These are phyloP conservation scores for Lentinus tigrinus DNA, from an alignment of 768 basidiomycete genomes.

Conservation along the genomic window DNA sequence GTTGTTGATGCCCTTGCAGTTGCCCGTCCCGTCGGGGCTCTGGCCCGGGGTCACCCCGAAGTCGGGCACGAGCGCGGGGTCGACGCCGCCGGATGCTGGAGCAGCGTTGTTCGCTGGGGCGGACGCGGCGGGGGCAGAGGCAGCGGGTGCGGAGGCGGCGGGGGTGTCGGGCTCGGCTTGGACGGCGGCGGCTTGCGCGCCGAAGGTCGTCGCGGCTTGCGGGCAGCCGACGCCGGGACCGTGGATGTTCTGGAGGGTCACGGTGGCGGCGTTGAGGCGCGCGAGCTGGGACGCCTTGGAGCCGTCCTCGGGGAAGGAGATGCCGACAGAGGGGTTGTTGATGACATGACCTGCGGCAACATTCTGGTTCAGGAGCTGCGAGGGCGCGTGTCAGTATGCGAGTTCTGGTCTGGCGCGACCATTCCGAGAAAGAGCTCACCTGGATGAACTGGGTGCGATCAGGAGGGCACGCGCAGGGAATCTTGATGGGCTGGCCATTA, in stretches of 20 bases:
- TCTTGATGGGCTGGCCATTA: slow-evolving; percentile 24
- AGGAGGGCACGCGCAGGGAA: slow-evolving; percentile 40
- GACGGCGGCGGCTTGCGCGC: slow-evolving; percentile 29
- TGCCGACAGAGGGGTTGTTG: slow-evolving; percentile 38
- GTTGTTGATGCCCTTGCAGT: slow-evolving; percentile 37
- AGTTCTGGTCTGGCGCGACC: background rate
- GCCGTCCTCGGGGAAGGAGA: slow-evolving; percentile 44
- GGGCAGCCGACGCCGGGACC: slow-evolving; percentile 69
- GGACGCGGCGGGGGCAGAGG: slow-evolving; percentile 12
- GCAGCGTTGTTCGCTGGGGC: slow-evolving; percentile 16
- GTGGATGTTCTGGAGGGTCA: slow-evolving; percentile 69
- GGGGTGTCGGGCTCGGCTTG: background rate
- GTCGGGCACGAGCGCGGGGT: slow-evolving; percentile 24
- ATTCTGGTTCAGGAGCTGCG: slow-evolving; percentile 37
- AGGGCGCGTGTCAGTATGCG: background rate
- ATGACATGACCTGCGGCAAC: slow-evolving; percentile 40
- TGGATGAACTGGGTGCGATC: slow-evolving; percentile 22
- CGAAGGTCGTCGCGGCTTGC: slow-evolving; percentile 58
- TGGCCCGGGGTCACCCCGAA: slow-evolving; percentile 20
- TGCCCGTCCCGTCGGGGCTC: slow-evolving; percentile 25
- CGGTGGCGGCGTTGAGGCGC: slow-evolving; percentile 51
- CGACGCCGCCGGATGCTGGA: slow-evolving; percentile 18
- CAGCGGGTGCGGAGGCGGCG: slow-evolving; percentile 5
- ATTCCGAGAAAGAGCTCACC: too few relatives aligned
- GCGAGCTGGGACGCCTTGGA: slow-evolving; percentile 36